phyloP scores from a whole-genome alignment of 495 filamentous ascomycete genomes.

The Opeltia flavorubescens region DNA sequence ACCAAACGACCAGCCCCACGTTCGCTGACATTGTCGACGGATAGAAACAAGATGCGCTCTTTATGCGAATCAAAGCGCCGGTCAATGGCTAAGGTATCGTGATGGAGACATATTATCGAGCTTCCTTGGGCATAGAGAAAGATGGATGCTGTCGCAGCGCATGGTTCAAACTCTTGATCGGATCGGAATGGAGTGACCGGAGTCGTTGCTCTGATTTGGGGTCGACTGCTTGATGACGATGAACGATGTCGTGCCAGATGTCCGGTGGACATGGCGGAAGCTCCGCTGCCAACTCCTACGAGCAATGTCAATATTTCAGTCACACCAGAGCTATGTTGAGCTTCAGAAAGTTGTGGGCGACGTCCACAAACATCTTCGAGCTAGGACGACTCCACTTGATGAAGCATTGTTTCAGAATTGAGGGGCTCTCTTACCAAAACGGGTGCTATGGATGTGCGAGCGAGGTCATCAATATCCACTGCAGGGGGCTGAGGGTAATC shows the following conservation, averaged over 20 bases:
- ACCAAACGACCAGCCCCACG: constrained; percentile 71
- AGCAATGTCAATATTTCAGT: constrained; percentile 2
- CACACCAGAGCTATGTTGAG: constrained; percentile 2
- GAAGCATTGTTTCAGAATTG: neutral
- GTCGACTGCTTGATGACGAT: constrained; percentile 39
- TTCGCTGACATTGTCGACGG: constrained; percentile 87
- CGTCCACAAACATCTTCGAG: neutral
- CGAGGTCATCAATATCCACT: neutral
- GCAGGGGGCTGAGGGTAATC: neutral
- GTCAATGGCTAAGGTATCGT: constrained; percentile 85
- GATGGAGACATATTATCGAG: constrained; percentile 66
- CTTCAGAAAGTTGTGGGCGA: neutral
- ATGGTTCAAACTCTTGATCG: constrained; percentile 59
- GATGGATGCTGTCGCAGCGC: constrained; percentile 73
- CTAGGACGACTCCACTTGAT: neutral
- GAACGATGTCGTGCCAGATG: constrained; percentile 44
- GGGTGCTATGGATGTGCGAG: neutral
- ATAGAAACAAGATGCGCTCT: constrained; percentile 68
- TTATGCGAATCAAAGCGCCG: constrained; percentile 73
- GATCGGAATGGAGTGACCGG: constrained; percentile 35
- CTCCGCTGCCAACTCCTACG: constrained; percentile 10
- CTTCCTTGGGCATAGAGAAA: constrained; percentile 76
- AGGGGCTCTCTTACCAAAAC: neutral
- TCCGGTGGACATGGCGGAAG: constrained; percentile 33
- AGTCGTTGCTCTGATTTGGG: constrained; percentile 30